Conservation (phyloP, 2,329 filamentous ascomycete genomes). For the Leptographium wingfieldii region DNA sequence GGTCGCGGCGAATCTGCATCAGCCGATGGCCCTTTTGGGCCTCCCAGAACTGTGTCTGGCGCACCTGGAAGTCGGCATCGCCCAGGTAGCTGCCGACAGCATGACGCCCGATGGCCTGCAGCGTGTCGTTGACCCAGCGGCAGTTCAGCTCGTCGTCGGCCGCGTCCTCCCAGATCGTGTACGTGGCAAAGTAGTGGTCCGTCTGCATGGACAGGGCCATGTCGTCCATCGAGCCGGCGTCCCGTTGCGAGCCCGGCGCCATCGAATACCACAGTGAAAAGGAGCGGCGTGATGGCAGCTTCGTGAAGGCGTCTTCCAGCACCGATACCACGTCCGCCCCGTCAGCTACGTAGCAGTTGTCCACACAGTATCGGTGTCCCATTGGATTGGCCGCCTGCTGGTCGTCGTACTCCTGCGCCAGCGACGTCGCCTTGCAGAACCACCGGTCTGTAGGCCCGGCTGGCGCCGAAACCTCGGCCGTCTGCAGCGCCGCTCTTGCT, state of each 20-base stretch:
- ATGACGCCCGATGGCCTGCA: constrained; percentile 25
- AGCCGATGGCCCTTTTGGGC: constrained; percentile 16
- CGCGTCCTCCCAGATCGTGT: constrained; percentile 35
- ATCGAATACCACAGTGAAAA: constrained; percentile 39
- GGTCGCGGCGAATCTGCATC: constrained; percentile 5
- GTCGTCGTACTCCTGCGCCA: constrained; percentile 27
- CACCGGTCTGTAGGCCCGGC: constrained; percentile 15
- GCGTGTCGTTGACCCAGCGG: constrained; percentile 30
- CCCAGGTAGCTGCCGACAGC: constrained; percentile 39
- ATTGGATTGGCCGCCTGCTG: constrained; percentile 34
- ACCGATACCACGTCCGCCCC: constrained; percentile 30
- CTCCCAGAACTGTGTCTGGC: constrained; percentile 35
- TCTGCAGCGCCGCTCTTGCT: constrained; percentile 22
- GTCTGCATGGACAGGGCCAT: constrained; percentile 44
- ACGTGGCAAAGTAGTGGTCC: constrained; percentile 43
- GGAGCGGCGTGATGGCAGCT: constrained; percentile 30
- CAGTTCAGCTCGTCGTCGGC: constrained; percentile 30
- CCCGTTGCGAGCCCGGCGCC: constrained; percentile 30
- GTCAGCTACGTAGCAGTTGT: constrained; percentile 38
- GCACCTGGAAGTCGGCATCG: constrained; percentile 38
- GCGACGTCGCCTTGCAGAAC: constrained; percentile 18
- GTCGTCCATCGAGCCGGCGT: constrained; percentile 20
- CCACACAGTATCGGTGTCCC: constrained; percentile 34
- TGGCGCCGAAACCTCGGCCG: constrained; percentile 25
- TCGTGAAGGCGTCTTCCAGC: constrained; percentile 33